Evolutionary conservation across 139 green algal genomes (phyloP).

Genomic region (Prasinococcaceae sp.): DNA sequence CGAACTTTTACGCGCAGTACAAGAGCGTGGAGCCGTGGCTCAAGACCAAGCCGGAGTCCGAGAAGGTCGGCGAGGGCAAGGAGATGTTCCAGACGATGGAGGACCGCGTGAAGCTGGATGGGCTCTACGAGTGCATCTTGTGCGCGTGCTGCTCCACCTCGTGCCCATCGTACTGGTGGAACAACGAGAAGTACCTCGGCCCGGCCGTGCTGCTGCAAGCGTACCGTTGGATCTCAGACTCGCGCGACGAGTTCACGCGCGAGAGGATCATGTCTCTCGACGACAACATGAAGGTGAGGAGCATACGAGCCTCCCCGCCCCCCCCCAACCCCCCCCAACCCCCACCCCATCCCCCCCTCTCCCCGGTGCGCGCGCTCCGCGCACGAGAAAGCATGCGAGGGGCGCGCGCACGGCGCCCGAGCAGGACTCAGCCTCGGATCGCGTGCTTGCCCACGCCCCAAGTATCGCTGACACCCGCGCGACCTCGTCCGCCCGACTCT

Average conservation of each 20-base stretch:
- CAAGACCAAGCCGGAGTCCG: conserved; percentile 42
- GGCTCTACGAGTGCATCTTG: conserved; percentile 99
- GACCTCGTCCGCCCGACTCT: no score
- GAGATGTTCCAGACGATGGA: conserved; percentile 84
- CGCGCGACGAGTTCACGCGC: conserved; percentile 73
- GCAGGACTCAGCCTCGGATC: no score
- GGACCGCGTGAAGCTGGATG: conserved; percentile 82
- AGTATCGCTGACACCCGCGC: no score
- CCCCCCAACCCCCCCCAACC: no score
- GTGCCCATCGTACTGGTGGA: conserved; percentile 98
- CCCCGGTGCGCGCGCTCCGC: no score
- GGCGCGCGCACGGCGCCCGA: no score
- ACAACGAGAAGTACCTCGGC: conserved; percentile 95
- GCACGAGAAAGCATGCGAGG: no score
- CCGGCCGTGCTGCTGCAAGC: conserved; percentile 85
- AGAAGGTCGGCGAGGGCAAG: conserved; percentile 26
- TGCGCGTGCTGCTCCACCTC: conserved; percentile 94
- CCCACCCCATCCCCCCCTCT: no score
- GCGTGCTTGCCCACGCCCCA: no score
- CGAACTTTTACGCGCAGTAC: conserved; percentile 98
- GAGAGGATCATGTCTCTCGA: conserved; percentile 76
- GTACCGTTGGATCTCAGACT: conserved; percentile 88
- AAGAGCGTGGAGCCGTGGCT: conserved; percentile 97
- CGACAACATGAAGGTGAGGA: conserved; percentile 92
- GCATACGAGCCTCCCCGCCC: no score